These are phyloP conservation scores for Auxenochlorella protothecoides DNA, from an alignment of 139 green algal genomes.

Conservation along the genomic window DNA sequence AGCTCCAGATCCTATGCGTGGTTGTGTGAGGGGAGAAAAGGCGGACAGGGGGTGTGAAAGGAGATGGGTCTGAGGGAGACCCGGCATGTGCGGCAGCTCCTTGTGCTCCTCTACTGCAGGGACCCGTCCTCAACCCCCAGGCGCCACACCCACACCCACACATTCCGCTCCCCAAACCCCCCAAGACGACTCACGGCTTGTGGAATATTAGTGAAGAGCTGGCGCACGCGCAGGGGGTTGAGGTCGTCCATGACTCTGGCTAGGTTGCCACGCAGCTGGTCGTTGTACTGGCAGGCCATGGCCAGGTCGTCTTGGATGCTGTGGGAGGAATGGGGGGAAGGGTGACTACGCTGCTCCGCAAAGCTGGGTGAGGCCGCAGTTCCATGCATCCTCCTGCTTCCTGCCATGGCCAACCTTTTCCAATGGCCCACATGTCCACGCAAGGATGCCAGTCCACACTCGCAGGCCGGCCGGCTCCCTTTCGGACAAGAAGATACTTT, in stretches of 20 bases:
- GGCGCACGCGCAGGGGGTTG: constrained; percentile 73
- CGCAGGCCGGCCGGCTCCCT: too few species aligned
- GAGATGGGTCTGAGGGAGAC: background rate
- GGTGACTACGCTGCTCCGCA: background rate
- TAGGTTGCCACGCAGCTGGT: constrained; percentile 40
- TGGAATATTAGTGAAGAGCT: constrained; percentile 70
- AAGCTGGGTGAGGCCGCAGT: too few species aligned
- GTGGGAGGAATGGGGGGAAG: too few species aligned
- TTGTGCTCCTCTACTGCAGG: background rate
- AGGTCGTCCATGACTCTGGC: constrained; percentile 77
- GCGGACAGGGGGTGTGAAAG: background rate
- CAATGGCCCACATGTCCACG: too few species aligned
- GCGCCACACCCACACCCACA: too few species aligned
- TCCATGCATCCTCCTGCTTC: too few species aligned
- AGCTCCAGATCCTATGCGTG: constrained; percentile 31
- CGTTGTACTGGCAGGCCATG: constrained; percentile 51
- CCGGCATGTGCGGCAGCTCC: background rate
- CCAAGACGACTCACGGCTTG: constrained; percentile 22
- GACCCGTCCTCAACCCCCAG: background rate
- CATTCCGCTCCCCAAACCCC: background rate
- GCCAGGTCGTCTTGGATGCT: constrained; percentile 40
- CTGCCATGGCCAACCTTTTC: too few species aligned
- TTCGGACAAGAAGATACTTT: too few species aligned
- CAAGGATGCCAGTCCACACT: too few species aligned
- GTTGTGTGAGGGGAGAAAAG: background rate